Conservation (phyloP, 164 flowering plant species). For the Cinnamomum chago region DNA sequence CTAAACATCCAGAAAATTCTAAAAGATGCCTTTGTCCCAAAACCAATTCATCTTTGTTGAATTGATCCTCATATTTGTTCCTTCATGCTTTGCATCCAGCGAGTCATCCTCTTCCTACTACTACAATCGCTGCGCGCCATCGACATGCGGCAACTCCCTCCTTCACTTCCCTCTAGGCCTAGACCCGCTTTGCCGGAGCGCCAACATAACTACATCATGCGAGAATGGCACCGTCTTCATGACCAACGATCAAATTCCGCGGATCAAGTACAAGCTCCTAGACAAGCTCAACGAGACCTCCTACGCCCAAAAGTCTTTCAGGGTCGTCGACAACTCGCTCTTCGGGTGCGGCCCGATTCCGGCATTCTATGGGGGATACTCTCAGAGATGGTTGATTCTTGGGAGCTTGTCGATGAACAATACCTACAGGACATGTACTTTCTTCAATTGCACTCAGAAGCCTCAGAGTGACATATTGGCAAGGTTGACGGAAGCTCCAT, state of each 20-base stretch:
- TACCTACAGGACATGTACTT: not conserved
- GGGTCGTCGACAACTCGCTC: conserved; percentile 1
- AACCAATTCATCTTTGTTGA: too few species aligned
- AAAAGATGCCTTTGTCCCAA: too few species aligned
- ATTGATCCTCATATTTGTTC: too few species aligned
- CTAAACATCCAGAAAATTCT: too few species aligned
- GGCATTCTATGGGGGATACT: not conserved
- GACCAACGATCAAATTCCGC: not conserved
- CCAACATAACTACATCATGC: conserved; percentile 2
- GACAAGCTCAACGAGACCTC: not conserved
- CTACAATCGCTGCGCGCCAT: conserved; percentile 4
- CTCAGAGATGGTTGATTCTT: not conserved
- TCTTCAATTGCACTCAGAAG: conserved; percentile 1
- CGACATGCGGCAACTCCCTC: conserved; percentile 5
- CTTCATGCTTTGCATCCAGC: too few species aligned
- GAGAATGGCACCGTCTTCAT: conserved; percentile 5
- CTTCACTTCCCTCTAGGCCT: conserved; percentile 4
- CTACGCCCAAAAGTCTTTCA: not conserved
- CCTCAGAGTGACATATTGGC: not conserved
- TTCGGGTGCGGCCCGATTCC: conserved; percentile 4
- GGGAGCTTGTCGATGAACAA: not conserved
- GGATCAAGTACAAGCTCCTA: not conserved
- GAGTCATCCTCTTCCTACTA: not conserved
- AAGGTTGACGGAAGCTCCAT: not conserved
- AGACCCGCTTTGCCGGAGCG: not conserved